Conservation (phyloP, 805 yeast genomes). For the Ogataea naganishii region DNA sequence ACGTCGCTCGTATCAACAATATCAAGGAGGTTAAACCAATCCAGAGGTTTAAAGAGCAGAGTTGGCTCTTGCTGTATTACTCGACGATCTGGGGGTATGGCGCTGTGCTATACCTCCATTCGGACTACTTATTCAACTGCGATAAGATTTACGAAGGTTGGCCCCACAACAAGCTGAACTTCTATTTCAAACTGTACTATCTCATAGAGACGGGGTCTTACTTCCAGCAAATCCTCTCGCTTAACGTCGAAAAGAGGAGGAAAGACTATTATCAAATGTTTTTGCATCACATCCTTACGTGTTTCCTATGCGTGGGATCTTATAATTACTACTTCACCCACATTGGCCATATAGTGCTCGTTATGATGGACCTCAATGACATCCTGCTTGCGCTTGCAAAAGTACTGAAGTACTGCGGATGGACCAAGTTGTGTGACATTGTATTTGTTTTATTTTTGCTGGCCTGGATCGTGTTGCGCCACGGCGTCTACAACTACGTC, state of each 20-base stretch:
- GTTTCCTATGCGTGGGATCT: slow-evolving; percentile 57
- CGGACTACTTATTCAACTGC: slow-evolving; percentile 52
- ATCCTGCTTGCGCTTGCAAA: slow-evolving; percentile 66
- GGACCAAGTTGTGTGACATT: slow-evolving; percentile 49
- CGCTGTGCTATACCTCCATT: slow-evolving; percentile 41
- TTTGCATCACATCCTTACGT: slow-evolving; percentile 79
- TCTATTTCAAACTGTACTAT: slow-evolving; percentile 57
- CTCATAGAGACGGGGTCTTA: slow-evolving; percentile 66
- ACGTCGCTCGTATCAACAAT: slow-evolving; percentile 39
- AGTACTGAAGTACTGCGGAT: slow-evolving; percentile 66
- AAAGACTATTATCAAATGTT: slow-evolving; percentile 86
- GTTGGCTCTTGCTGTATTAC: slow-evolving; percentile 67
- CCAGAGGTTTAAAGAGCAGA: slow-evolving; percentile 77
- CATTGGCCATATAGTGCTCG: slow-evolving; percentile 69
- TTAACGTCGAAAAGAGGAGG: slow-evolving; percentile 70
- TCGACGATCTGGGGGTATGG: slow-evolving; percentile 48
- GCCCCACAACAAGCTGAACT: slow-evolving; percentile 61
- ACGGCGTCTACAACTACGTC: slow-evolving; percentile 62
- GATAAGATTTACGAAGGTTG: slow-evolving; percentile 56
- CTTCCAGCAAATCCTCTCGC: slow-evolving; percentile 70
- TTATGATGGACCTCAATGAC: slow-evolving; percentile 81
- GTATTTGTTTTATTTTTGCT: slow-evolving; percentile 60
- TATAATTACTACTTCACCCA: slow-evolving; percentile 65
- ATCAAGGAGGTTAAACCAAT: slow-evolving; percentile 42
- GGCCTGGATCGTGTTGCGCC: slow-evolving; percentile 66